Percentiles rank a stretch among this genome's conserved stretches.
These are phyloP conservation scores for Claviceps sp. DNA, from an alignment of 2,329 filamentous ascomycete species.

Conservation along the genomic window DNA sequence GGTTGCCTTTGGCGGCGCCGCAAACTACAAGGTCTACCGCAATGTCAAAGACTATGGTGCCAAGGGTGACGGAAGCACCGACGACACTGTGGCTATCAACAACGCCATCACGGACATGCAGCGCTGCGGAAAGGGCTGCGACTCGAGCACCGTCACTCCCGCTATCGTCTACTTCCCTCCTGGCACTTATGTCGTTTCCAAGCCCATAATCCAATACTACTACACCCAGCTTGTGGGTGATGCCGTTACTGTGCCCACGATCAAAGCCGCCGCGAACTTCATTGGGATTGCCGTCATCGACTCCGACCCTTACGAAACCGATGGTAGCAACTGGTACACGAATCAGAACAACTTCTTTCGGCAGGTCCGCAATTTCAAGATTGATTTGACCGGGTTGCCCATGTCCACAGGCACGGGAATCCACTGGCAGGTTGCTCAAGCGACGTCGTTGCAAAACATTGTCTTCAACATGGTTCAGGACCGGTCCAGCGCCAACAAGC, in stretches of 20 bases:
- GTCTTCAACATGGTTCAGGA: conserved; percentile 66
- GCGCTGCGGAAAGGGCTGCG: conserved; percentile 70
- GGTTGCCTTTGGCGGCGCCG: conserved; percentile 39
- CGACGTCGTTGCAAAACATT: conserved; percentile 68
- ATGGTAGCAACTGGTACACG: conserved; percentile 60
- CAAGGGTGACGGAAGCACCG: conserved; percentile 52
- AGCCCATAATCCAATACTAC: conserved; percentile 73
- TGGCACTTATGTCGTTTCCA: conserved; percentile 71
- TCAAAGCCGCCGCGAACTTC: conserved; percentile 64
- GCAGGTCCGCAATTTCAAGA: conserved; percentile 67
- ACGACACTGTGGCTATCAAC: conserved; percentile 87
- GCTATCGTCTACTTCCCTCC: conserved; percentile 86
- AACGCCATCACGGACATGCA: conserved; percentile 60
- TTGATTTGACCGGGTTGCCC: conserved; percentile 59
- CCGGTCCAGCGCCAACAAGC: conserved; percentile 47
- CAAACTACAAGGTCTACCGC: conserved; percentile 57
- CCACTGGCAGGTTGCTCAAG: conserved; percentile 79
- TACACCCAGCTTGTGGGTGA: conserved; percentile 91
- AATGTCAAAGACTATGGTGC: conserved; percentile 69
- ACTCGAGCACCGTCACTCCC: conserved; percentile 71
- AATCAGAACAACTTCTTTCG: conserved; percentile 82
- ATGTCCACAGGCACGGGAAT: conserved; percentile 52
- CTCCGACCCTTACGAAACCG: conserved; percentile 64
- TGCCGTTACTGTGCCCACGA: conserved; percentile 52
- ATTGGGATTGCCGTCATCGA: conserved; percentile 81